These are phyloP conservation scores for Termitomyces sp. DNA, from an alignment of 768 basidiomycete species.

Conservation along the genomic window DNA sequence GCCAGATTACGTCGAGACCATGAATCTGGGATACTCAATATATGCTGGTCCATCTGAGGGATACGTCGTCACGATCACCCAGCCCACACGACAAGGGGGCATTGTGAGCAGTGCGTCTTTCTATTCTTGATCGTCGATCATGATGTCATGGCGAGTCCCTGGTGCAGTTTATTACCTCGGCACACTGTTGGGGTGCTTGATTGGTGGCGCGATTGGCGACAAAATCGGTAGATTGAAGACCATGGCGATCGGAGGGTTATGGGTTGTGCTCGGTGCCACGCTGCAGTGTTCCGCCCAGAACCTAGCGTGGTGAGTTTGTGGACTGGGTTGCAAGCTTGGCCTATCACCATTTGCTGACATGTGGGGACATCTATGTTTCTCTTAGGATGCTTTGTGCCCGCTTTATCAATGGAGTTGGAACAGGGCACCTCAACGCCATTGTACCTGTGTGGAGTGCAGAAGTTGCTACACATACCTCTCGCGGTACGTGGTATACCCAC, in stretches of 20 bases:
- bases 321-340: background rate
- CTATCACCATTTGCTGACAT: background rate
- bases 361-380: background rate
- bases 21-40: slow-evolving; percentile 33
- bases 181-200: slow-evolving; percentile 32
- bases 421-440: slow-evolving; percentile 36
- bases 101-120: slow-evolving; percentile 32
- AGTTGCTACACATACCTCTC: slow-evolving; percentile 36
- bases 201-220: slow-evolving; percentile 35
- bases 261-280: slow-evolving; percentile 35
- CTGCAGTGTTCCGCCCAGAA: slow-evolving; percentile 38
- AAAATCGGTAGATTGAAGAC: slow-evolving; percentile 34
- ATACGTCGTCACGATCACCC: slow-evolving; percentile 34
- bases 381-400: slow-evolving; percentile 41
- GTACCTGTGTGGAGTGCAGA: slow-evolving; percentile 41
- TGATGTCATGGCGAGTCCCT: background rate
- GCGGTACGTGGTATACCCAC: slow-evolving; percentile 15
- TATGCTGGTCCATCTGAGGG: slow-evolving; percentile 35
- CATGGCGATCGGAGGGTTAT: slow-evolving; percentile 32
- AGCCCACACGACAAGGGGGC: slow-evolving; percentile 37
- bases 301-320: slow-evolving; percentile 26
- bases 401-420: slow-evolving; percentile 38
- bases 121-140: background rate
- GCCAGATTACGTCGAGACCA: slow-evolving; percentile 34
- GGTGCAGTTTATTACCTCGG: slow-evolving; percentile 34